Percentiles rank a stretch among this genome's conserved stretches.
Evolutionary conservation across 139 green algal species (phyloP).

Genomic region (Chlorokybus atmophyticus): DNA sequence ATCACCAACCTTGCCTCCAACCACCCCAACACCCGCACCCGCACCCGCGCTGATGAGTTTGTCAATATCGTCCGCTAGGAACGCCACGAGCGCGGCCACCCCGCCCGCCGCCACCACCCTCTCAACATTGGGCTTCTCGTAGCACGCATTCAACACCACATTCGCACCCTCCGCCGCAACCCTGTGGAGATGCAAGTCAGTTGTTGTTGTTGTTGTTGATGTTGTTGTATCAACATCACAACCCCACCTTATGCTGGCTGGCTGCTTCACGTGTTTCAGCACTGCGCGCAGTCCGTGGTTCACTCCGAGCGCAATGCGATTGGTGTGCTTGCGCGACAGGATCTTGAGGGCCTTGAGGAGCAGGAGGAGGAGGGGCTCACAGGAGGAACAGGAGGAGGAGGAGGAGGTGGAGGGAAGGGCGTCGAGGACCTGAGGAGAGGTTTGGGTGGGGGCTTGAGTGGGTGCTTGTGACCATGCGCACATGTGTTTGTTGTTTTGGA

Average conservation of each 20-base stretch:
- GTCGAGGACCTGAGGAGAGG: background rate
- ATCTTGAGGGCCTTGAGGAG: slow-evolving; percentile 42
- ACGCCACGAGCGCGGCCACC: slow-evolving; percentile 27
- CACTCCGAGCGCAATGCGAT: slow-evolving; percentile 29
- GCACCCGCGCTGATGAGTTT: background rate
- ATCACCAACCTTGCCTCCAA: too few relatives aligned
- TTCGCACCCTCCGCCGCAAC: slow-evolving; percentile 48
- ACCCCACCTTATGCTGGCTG: slow-evolving; percentile 8
- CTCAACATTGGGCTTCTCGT: slow-evolving; percentile 41
- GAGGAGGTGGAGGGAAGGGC: slow-evolving; percentile 1
- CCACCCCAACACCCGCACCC: background rate
- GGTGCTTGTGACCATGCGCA: too few relatives aligned
- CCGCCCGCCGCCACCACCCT: slow-evolving; percentile 30
- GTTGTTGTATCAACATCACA: background rate
- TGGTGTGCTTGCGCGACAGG: slow-evolving; percentile 42
- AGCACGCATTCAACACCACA: slow-evolving; percentile 60
- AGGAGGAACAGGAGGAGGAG: background rate
- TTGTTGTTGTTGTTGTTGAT: slow-evolving; percentile 6
- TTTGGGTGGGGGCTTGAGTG: background rate
- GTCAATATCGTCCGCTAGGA: background rate
- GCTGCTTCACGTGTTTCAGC: slow-evolving; percentile 10
- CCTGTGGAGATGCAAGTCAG: background rate
- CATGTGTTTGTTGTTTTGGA: too few relatives aligned
- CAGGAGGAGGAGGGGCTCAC: background rate
- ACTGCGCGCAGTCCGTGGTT: slow-evolving; percentile 21